Evolutionary conservation across 352 stramenopile genomes (phyloP), one percentile per base, ranked within the genome.

Genomic region (Phytophthora colocasiae): DNA sequence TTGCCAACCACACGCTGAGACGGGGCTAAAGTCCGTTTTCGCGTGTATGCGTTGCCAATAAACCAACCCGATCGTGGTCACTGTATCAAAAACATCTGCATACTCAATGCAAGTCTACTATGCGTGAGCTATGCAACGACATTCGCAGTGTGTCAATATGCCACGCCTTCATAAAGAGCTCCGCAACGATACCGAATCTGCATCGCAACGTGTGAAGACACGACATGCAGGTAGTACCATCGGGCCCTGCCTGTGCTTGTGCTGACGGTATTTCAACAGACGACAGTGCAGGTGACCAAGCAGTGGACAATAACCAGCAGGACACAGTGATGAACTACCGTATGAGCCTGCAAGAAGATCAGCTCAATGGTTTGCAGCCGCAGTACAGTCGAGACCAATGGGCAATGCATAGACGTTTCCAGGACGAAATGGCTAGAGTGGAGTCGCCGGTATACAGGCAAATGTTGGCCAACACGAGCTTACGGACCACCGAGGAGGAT

Each of bases 1-100:
- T 69, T 73, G 58, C 45, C 65, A 73, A 52, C 59, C 51, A 59
- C 64, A 68, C 8, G 51, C 58, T 56, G 44, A 71, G 57, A 59
- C 49, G 27, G 19, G 40, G 19, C 26, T 44, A 43, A 43, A 17
- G 8, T 27, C 27, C 46, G 19, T 38, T 39, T 67, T 53, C 49
- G 50, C 64, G 17, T 68, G 57, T 68, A 57, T 58, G 48, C 31
- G 62, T 70, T 71, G 63, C 63, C 63, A 52, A 59, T 58, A 63
- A 68, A 56, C 24, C 49, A 56, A 36, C 12, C 48, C 9, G 34
- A 54, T 14, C 32, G 6, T 40, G n/a, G 34, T 41, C 49, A 31
- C 17, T 48, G 48, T 43, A 40, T 34, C 15, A 56, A 66, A 19
- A 58, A 53, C 47, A 52, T 19, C 5, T 24, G 9, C 26, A 43